phyloP scores from a whole-genome alignment of 2,329 filamentous ascomycete genomes.

The Nannizziopsis barbatae region DNA sequence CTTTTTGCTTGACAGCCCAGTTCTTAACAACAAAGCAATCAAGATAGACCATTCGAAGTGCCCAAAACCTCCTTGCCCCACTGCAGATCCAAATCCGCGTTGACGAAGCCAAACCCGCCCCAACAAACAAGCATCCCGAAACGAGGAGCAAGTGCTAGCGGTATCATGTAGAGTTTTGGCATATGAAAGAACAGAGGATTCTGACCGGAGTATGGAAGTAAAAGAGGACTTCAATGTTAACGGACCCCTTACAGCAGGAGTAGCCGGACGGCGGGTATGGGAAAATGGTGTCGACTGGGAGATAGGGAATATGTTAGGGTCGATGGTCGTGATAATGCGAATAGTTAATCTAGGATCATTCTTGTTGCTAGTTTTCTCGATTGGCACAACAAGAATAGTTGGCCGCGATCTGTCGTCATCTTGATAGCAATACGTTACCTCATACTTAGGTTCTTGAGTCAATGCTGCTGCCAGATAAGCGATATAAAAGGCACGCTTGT shows the following conservation, averaged over 20 bases:
- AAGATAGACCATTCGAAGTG: slow-evolving; percentile 83
- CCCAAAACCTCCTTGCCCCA: slow-evolving; percentile 76
- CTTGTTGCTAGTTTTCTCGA: slow-evolving; percentile 26
- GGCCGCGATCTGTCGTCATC: slow-evolving; percentile 69
- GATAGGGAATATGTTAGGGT: slow-evolving; percentile 56
- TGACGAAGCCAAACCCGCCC: slow-evolving; percentile 84
- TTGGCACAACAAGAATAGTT: slow-evolving; percentile 42
- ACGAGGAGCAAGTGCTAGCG: slow-evolving; percentile 58
- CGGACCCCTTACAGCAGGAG: slow-evolving; percentile 24
- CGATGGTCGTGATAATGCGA: slow-evolving; percentile 64
- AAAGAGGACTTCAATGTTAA: slow-evolving; percentile 59
- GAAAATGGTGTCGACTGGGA: slow-evolving; percentile 59
- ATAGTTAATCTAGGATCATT: slow-evolving; percentile 47
- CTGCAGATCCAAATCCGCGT: slow-evolving; percentile 60
- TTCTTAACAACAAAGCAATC: slow-evolving; percentile 66
- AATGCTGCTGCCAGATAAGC: slow-evolving; percentile 67
- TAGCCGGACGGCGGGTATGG: slow-evolving; percentile 55
- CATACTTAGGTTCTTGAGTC: slow-evolving; percentile 44
- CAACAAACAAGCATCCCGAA: slow-evolving; percentile 72
- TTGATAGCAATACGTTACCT: slow-evolving; percentile 53
- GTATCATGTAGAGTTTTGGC: slow-evolving; percentile 63
- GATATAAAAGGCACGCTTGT: slow-evolving; percentile 85
- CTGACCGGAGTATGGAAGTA: slow-evolving; percentile 72
- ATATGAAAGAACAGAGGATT: slow-evolving; percentile 62
- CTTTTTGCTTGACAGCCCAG: slow-evolving; percentile 60